These are phyloP conservation scores for Quercus bicolor DNA, from an alignment of 306 rosid species.

Conservation along the genomic window DNA sequence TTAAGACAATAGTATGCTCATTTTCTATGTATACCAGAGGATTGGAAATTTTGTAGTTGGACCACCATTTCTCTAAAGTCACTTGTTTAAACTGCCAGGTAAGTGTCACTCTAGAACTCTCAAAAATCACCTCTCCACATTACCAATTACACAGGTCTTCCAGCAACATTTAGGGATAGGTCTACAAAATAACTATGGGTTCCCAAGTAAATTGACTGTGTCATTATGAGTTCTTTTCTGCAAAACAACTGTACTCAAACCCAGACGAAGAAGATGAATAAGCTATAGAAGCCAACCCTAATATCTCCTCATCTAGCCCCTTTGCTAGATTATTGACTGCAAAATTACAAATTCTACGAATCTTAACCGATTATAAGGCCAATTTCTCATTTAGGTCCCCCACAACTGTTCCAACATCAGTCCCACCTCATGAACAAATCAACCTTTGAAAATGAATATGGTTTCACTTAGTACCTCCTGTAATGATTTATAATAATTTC, in stretches of 20 bases:
- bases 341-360: not conserved
- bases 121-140: not conserved
- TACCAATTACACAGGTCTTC: not conserved
- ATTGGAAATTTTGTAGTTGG: not conserved
- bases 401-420: not conserved
- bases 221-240: not conserved
- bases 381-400: not conserved
- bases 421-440: not conserved
- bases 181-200: not conserved
- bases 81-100: not conserved
- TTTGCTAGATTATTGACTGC: not conserved
- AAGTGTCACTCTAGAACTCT: not conserved
- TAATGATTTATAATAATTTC: not conserved
- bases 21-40: not conserved
- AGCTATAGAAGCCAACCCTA: not conserved
- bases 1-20: not conserved
- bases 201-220: not conserved
- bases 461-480: not conserved
- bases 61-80: not conserved
- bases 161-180: not conserved
- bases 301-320: not conserved
- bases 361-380: not conserved
- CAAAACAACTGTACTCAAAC: not conserved
- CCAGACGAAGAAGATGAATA: not conserved
- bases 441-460: not conserved